Evolutionary conservation across 2,329 filamentous ascomycete genomes (phyloP), one percentile per base, ranked within the genome.

Genomic region (Rosellinia necatrix): DNA sequence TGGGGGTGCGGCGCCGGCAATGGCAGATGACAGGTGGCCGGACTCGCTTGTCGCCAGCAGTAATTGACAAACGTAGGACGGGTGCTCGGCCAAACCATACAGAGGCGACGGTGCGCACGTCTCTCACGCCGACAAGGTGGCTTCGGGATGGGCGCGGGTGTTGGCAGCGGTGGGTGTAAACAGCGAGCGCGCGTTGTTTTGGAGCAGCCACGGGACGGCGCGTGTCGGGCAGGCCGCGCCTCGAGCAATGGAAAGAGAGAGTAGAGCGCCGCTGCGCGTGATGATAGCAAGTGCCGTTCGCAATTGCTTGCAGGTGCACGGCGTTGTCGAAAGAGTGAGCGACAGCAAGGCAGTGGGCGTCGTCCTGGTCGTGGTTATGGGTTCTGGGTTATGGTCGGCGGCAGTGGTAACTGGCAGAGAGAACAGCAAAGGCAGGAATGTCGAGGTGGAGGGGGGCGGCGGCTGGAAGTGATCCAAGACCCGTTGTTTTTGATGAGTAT

Each of bases 171-270:
- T 50, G 58, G 58, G 53, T 51, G 53, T 68, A 68, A 69, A 67
- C 66, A 69, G 64, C 60, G 58, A 61, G 66, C 64, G 57, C 65
- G 68, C 65, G 59, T 62, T 60, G 57, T 68, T 65, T 67, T 64
- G 65, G 63, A 61, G 59, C 22, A 58, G 27, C 51, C 58, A 47
- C 53, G 55, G 61, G 62, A 63, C 61, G 63, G 60, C 66, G 66
- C 66, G 66, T 64, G 65, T 59, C 50, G 49, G 52, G 49, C 59
- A 59, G 56, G 56, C 50, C 60, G 61, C 61, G 60, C 56, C 61
- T 49, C 43, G 50, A 54, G 40, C 27, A 53, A 53, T 34, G 38
- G n/a, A 21, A 53, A 46, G 13, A 51, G 54, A 52, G 50, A 53
- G 49, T 15, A 51, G 54, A 52, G 50, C 50, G 49, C 43, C 19